Evolutionary conservation across 2,329 filamentous ascomycete species (phyloP), one percentile per base, ranked within the genome.

Genomic region (Leptographium lundbergii): DNA sequence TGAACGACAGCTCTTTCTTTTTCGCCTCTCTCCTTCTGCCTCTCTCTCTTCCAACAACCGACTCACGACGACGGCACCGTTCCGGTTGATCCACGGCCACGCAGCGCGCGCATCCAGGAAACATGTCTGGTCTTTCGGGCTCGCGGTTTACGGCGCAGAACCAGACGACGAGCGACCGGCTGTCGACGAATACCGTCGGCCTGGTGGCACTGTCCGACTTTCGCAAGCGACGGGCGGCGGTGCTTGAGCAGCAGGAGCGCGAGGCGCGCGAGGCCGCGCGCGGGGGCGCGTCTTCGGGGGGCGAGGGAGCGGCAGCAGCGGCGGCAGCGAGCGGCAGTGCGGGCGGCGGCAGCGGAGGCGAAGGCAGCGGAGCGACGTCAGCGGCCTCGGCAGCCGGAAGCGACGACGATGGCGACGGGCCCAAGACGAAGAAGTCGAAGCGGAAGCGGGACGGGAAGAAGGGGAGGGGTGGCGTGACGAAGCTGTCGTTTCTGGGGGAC

Each of bases 141-240:
- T 78, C 80, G 59, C 84, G 87, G 62, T 96, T 95, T 72, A 86
- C 85, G 1, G 78, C 86, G 50, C 88, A 91, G 68, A 86, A 85
- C 63, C 79, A 86, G 65, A 88, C 88, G 1, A 88, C 89, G 1
- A 84, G 92, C 70, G 86, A 96, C 68, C 79, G 90, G 17, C 79
- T 96, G 54, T 92, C 92, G 61, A 89, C 84, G 58, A 85, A 90
- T 68, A 95, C 90, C 0, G 91, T 96, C 64, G 94, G 94, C 48
- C 85, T 99, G 3, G 92, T 97, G 57, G 84, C 89, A 60, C 85
- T 96, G 51, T 90, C 89, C 64, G 94, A 97, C 70, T 97, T 95
- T 72, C 90, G 92, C 72, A 97, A 99, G 75, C 86, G 94, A 61
- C 89, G 92, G 72, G 91, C 91, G 66, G 90, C 96, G 72, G 89